Evolutionary conservation across 495 filamentous ascomycete species (phyloP).

Genomic region (Hypoxylon cercidicola): DNA sequence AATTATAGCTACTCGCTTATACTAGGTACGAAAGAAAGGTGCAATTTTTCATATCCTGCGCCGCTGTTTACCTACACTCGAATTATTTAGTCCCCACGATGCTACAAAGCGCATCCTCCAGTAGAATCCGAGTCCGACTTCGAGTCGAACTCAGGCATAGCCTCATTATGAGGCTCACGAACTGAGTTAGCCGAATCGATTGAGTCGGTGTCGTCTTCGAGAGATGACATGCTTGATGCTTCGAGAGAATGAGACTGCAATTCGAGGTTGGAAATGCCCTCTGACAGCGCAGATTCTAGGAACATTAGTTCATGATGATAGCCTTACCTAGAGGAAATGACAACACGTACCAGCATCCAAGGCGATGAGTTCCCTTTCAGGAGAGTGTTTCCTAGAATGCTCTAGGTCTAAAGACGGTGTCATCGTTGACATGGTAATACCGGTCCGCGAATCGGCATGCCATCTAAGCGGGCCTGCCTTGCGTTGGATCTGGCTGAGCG

Average conservation of each 20-base stretch:
- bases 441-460: constrained; percentile 33
- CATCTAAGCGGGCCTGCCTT: constrained; percentile 9
- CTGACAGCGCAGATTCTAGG: neutral
- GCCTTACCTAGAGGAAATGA: neutral
- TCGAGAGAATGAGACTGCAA: neutral
- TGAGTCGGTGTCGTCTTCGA: neutral
- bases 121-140: constrained; percentile 15
- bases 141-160: neutral
- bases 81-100: too few species aligned
- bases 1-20: too few species aligned
- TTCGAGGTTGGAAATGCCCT: neutral
- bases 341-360: constrained; percentile 11
- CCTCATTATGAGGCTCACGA: neutral
- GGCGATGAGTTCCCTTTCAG: neutral
- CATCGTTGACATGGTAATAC: constrained; percentile 16
- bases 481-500: constrained; percentile 27
- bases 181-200: neutral
- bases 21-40: too few species aligned
- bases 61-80: too few species aligned
- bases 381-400: neutral
- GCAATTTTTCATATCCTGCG: too few species aligned
- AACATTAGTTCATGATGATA: neutral
- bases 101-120: neutral
- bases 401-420: neutral
- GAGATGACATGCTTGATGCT: constrained; percentile 3